phyloP scores from a whole-genome alignment of 768 basidiomycete genomes.

The Boletus subcaerulescens region DNA sequence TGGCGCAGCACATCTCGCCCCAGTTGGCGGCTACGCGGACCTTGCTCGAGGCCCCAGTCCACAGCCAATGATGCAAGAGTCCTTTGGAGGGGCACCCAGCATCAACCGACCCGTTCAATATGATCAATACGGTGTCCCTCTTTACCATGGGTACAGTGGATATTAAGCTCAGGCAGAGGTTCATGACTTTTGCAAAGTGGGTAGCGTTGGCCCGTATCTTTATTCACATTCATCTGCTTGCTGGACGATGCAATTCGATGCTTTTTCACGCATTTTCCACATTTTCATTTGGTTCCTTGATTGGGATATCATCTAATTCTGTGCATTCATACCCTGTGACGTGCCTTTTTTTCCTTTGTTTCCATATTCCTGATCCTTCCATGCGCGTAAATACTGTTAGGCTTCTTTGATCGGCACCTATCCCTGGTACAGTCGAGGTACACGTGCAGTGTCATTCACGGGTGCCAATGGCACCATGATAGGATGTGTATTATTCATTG shows the following conservation, averaged over 20 bases:
- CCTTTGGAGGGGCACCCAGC: slow-evolving; percentile 35
- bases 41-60: slow-evolving; percentile 73
- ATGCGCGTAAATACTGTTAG: slow-evolving; percentile 2
- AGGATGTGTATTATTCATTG: slow-evolving; percentile 19
- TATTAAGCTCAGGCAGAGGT: slow-evolving; percentile 12
- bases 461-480: neutral
- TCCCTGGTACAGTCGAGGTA: slow-evolving; percentile 2
- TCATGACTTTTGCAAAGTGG: neutral
- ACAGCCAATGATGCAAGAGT: slow-evolving; percentile 51
- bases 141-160: slow-evolving; percentile 46
- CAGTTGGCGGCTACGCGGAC: slow-evolving; percentile 81
- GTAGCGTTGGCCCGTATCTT: neutral
- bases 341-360: neutral
- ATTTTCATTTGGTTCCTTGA: neutral
- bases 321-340: slow-evolving; percentile 23
- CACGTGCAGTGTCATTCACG: neutral
- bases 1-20: slow-evolving; percentile 51
- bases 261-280: neutral
- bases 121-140: slow-evolving; percentile 54
- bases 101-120: slow-evolving; percentile 49
- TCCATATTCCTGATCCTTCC: neutral
- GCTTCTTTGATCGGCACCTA: slow-evolving; percentile 9
- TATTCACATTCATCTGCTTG: slow-evolving; percentile 23
- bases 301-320: slow-evolving; percentile 1
- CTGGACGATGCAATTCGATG: slow-evolving; percentile 28